Base-by-base conservation (phyloP, 2,329 filamentous ascomycete species). In the Fusarium sp. region DNA sequence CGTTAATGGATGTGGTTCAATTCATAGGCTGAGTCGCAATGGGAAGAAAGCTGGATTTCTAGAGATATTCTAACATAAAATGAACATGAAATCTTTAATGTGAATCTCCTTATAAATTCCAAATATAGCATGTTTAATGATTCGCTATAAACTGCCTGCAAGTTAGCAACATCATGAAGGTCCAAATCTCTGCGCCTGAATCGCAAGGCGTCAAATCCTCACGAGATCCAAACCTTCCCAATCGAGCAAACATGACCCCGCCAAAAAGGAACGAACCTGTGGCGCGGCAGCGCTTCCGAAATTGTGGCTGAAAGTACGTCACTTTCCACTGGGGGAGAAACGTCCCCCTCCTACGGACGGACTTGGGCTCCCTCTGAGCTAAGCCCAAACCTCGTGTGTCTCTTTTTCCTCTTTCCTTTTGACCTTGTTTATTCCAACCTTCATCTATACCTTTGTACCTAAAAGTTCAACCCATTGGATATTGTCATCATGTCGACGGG, bases 401-500 rank as follows among this genome's bases (percentile, higher is more conserved):
- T 58, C 14, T 40, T 25, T 27, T 58, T 22, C 22, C 22, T 20
- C 14, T 32, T 63, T 25, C 43, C 38, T 17, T 14, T 17, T 14
- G 22, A 38, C 60, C 27, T 52, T 47, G 15, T 27, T 20, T 30
- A 25, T 43, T 33, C 32, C 27, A 59, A 66, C 61, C 61, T 50
- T 32, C 60, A 60, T 20, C 56, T 40, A 59, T 58, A 62, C 33
- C 37, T 45, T 22, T 22, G 3, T 22, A 22, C 22, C 22, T 22
- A 22, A 52, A 27, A 27, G 25, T 10, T 66, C 8, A 38, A 33
- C 30, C 30, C 45, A 56, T 38, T 25, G 15, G 27, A 32, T 32
- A 14, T 56, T 27, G 32, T 58, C 43, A 62, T 27, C 69, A 87
- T 87, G 86, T 82, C 85, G 86, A 82, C 85, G 17, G 65, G 54